A percentile compares a stretch with the other conserved stretches of the same genome.
phyloP scores from a whole-genome alignment of 139 green algal species.

The Dunaliella sp. region DNA sequence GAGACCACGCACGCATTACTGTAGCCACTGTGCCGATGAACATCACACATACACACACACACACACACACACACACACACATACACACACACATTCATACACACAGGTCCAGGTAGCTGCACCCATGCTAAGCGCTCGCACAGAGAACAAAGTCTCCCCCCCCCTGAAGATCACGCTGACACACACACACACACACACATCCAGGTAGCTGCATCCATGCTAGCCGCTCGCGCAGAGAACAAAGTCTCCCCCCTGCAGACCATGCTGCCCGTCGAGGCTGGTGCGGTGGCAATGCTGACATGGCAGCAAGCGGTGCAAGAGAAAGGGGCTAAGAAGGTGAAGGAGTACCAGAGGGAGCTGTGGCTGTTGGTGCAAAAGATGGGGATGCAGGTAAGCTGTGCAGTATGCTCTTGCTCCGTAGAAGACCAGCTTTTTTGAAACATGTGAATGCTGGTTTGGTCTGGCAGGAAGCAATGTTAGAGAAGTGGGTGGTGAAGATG shows the following conservation, averaged over 20 bases:
- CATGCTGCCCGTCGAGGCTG: conserved; percentile 2
- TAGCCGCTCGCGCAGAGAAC: conserved; percentile 27
- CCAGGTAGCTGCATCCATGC: conserved; percentile 26
- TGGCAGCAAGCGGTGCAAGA: background rate
- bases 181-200: too few species aligned
- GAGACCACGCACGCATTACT: too few species aligned
- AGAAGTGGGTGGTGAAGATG: too few species aligned
- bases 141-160: conserved; percentile 24
- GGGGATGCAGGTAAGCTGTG: background rate
- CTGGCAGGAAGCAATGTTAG: too few species aligned
- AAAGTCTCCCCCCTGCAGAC: conserved; percentile 21
- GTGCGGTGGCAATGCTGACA: background rate
- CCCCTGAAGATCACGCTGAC: too few species aligned
- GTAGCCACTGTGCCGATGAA: too few species aligned
- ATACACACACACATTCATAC: too few species aligned
- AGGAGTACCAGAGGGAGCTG: background rate
- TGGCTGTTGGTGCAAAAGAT: background rate
- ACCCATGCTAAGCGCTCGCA: conserved; percentile 19
- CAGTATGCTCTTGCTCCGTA: too few species aligned
- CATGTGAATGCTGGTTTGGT: too few species aligned
- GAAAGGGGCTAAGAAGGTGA: background rate
- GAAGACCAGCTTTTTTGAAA: too few species aligned
- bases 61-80: too few species aligned
- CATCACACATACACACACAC: too few species aligned
- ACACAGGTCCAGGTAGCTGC: conserved; percentile 22